Percentiles rank a stretch among this genome's conserved stretches.
Evolutionary conservation across 1,284 basidiomycete genomes (phyloP).

Genomic region (Pulveroboletus sp.): DNA sequence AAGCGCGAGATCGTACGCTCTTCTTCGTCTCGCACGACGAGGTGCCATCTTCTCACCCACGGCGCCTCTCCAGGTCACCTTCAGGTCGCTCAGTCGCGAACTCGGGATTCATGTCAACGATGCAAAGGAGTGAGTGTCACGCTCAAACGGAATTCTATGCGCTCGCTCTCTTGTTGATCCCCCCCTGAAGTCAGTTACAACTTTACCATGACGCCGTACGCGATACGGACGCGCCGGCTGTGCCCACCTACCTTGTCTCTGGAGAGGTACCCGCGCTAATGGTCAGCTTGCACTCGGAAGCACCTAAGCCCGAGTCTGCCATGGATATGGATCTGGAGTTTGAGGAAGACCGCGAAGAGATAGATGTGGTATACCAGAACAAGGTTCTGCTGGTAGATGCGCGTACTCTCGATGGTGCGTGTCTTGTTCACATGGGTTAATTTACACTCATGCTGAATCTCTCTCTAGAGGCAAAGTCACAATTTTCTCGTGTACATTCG

Average conservation of each 20-base stretch:
- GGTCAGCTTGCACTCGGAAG: slow-evolving; percentile 12
- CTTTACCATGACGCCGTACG: slow-evolving; percentile 48
- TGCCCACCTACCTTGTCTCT: slow-evolving; percentile 68
- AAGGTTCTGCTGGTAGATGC: slow-evolving; percentile 59
- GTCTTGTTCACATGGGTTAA: background rate
- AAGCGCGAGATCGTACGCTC: slow-evolving; percentile 59
- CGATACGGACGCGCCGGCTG: slow-evolving; percentile 43
- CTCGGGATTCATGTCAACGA: slow-evolving; percentile 68
- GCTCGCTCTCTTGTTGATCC: background rate
- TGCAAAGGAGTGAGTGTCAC: slow-evolving; percentile 62
- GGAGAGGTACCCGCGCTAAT: slow-evolving; percentile 44
- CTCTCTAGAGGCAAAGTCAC: slow-evolving; percentile 48
- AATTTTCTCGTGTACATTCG: slow-evolving; percentile 51
- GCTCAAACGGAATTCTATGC: background rate
- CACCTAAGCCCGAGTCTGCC: slow-evolving; percentile 36
- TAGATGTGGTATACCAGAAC: slow-evolving; percentile 43
- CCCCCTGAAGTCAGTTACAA: slow-evolving; percentile 55
- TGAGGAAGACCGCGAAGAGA: slow-evolving; percentile 28
- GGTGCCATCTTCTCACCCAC: background rate
- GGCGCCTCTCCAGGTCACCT: slow-evolving; percentile 58
- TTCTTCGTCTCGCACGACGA: background rate
- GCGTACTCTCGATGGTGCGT: slow-evolving; percentile 58
- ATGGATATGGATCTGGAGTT: slow-evolving; percentile 50
- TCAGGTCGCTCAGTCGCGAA: slow-evolving; percentile 67
- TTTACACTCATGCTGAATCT: background rate